phyloP scores from a whole-genome alignment of 306 rosid genomes.

The Pachyrhizus erosus region DNA sequence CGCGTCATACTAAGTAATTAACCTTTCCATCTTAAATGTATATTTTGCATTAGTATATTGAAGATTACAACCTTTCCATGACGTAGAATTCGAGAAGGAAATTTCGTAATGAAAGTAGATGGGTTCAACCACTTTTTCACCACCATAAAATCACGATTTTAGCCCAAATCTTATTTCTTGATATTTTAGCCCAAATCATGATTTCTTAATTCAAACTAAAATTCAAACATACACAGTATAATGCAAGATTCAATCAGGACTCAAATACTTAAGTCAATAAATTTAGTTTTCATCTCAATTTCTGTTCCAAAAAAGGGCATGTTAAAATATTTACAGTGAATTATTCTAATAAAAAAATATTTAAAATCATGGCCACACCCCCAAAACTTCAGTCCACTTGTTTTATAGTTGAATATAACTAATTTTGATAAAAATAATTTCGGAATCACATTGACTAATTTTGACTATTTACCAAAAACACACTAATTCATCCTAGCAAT shows the following conservation, averaged over 20 bases:
- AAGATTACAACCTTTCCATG: no score
- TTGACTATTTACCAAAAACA: not conserved
- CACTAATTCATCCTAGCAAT: not conserved
- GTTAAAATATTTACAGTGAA: not conserved
- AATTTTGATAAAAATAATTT: not conserved
- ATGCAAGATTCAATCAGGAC: not conserved
- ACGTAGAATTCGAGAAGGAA: not conserved
- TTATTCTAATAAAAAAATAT: not conserved
- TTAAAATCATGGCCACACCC: not conserved
- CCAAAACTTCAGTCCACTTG: not conserved
- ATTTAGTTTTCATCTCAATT: not conserved
- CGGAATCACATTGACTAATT: not conserved
- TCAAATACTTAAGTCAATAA: not conserved
- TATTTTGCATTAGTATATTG: not conserved
- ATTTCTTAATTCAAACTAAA: not conserved
- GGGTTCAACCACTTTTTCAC: not conserved
- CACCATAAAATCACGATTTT: no score
- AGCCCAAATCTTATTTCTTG: no score
- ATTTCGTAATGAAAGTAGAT: not conserved
- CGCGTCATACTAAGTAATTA: not conserved
- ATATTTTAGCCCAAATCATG: no score
- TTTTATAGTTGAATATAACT: not conserved
- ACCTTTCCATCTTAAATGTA: not conserved
- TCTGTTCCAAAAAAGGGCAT: not conserved
- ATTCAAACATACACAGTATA: not conserved